Evolutionary conservation across 2,329 filamentous ascomycete genomes (phyloP).

Genomic region (Microdochium trichocladiopsis): DNA sequence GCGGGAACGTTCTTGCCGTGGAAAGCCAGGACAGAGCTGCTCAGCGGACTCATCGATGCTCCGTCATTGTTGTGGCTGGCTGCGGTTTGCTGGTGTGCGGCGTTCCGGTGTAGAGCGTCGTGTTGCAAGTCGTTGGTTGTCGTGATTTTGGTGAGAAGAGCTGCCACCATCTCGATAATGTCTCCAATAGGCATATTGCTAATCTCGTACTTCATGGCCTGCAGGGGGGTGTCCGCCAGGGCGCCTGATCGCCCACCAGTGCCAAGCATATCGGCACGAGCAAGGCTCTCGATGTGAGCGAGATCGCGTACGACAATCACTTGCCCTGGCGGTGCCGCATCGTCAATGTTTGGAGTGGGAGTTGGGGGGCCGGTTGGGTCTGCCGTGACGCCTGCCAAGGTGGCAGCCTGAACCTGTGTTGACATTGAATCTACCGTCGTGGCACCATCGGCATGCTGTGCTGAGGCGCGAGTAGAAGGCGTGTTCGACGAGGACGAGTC

Average conservation of each 20-base stretch:
- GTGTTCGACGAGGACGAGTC: slow-evolving; percentile 43
- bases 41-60: slow-evolving; percentile 53
- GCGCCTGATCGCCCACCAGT: slow-evolving; percentile 37
- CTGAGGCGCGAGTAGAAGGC: slow-evolving; percentile 24
- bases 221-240: slow-evolving; percentile 41
- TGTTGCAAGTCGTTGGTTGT: slow-evolving; percentile 94
- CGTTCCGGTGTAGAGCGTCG: slow-evolving; percentile 75
- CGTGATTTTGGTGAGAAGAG: slow-evolving; percentile 92
- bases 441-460: slow-evolving; percentile 31
- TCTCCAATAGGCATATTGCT: slow-evolving; percentile 96
- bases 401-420: slow-evolving; percentile 25
- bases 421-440: slow-evolving; percentile 37
- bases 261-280: slow-evolving; percentile 65
- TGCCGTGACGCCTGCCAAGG: slow-evolving; percentile 13
- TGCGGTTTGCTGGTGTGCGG: slow-evolving; percentile 50
- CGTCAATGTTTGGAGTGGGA: slow-evolving; percentile 23
- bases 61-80: slow-evolving; percentile 31
- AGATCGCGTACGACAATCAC: slow-evolving; percentile 80
- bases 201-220: slow-evolving; percentile 76
- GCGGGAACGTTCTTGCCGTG: slow-evolving; percentile 97
- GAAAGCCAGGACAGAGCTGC: slow-evolving; percentile 76
- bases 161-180: slow-evolving; percentile 98
- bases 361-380: slow-evolving; percentile 10
- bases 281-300: slow-evolving; percentile 84
- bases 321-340: slow-evolving; percentile 32